Conservation (phyloP, 164 flowering plant genomes). For the Umbilicus rupestris region DNA sequence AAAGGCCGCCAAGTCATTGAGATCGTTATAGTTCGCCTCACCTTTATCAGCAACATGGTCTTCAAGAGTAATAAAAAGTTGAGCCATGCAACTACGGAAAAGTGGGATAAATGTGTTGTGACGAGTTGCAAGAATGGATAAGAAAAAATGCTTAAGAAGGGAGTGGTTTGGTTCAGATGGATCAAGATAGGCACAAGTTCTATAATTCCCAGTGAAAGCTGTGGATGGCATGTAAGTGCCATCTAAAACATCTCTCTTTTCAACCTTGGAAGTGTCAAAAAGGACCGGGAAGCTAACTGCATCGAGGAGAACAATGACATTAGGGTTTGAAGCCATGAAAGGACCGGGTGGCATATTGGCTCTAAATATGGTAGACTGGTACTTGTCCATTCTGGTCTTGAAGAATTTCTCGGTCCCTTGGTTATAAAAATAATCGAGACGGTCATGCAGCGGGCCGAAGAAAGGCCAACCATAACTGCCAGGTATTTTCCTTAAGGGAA, state of each 20-base stretch:
- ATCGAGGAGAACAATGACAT: conserved; percentile 32
- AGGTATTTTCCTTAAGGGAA: conserved; percentile 19
- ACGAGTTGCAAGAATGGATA: not conserved
- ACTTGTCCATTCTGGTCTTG: conserved; percentile 13
- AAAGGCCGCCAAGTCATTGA: conserved; percentile 18
- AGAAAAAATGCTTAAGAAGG: conserved; percentile 14
- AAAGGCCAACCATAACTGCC: conserved; percentile 29
- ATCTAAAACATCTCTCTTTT: conserved; percentile 25
- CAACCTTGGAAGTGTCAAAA: conserved; percentile 32
- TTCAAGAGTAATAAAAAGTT: conserved; percentile 23
- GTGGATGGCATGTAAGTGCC: conserved; percentile 37
- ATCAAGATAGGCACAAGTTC: conserved; percentile 27
- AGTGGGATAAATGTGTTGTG: conserved; percentile 16
- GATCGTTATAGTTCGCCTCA: conserved; percentile 18
- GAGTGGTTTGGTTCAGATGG: conserved; percentile 27
- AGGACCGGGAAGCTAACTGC: conserved; percentile 28
- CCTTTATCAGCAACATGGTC: conserved; percentile 11
- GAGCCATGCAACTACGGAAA: conserved; percentile 10
- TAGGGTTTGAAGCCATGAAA: conserved; percentile 22
- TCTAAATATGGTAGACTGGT: conserved; percentile 31
- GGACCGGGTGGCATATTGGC: conserved; percentile 43
- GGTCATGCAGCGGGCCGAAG: conserved; percentile 27
- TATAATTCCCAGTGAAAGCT: conserved; percentile 30
- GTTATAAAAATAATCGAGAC: conserved; percentile 32
- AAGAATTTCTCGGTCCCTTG: conserved; percentile 34